A percentile compares a stretch with the other conserved stretches of the same genome.
These are phyloP conservation scores for Cicer arietinum DNA, from an alignment of 306 rosid species.

Conservation along the genomic window DNA sequence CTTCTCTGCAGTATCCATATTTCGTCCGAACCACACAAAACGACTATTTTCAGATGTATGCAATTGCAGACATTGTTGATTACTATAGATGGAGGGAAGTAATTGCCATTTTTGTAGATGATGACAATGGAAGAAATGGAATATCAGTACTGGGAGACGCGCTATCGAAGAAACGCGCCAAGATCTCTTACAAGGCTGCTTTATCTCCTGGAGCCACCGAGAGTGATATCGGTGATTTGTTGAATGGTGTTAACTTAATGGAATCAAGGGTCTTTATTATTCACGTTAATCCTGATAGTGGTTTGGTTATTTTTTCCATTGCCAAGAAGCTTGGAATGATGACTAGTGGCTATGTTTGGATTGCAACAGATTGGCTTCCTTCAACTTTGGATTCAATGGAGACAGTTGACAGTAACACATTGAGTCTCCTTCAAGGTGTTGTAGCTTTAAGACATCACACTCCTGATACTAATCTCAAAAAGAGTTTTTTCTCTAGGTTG, in stretches of 20 bases:
- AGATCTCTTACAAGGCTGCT: constrained; percentile 80
- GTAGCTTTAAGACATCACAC: constrained; percentile 83
- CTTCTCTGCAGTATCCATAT: constrained; percentile 81
- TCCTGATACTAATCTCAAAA: constrained; percentile 68
- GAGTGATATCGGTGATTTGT: constrained; percentile 59
- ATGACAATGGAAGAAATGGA: constrained; percentile 90
- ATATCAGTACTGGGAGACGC: constrained; percentile 81
- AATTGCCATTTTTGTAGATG: constrained; percentile 85
- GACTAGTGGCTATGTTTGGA: constrained; percentile 80
- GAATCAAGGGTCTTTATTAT: constrained; percentile 92
- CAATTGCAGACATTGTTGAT: constrained; percentile 75
- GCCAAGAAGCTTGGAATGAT: constrained; percentile 83
- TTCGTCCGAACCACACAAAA: constrained; percentile 78
- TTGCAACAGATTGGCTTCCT: constrained; percentile 96
- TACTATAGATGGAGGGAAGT: constrained; percentile 78
- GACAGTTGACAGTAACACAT: constrained; percentile 45
- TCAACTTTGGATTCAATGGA: constrained; percentile 69
- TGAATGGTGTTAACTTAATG: constrained; percentile 75
- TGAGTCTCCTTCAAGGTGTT: constrained; percentile 81
- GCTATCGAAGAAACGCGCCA: constrained; percentile 70
- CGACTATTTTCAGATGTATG: constrained; percentile 84
- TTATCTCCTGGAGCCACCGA: constrained; percentile 62
- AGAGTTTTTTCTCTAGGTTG: constrained; percentile 58
- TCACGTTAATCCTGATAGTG: constrained; percentile 90
- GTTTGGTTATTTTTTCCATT: constrained; percentile 63